Conservation (phyloP, 2,329 filamentous ascomycete species). For the Basipetospora chlamydospora region DNA sequence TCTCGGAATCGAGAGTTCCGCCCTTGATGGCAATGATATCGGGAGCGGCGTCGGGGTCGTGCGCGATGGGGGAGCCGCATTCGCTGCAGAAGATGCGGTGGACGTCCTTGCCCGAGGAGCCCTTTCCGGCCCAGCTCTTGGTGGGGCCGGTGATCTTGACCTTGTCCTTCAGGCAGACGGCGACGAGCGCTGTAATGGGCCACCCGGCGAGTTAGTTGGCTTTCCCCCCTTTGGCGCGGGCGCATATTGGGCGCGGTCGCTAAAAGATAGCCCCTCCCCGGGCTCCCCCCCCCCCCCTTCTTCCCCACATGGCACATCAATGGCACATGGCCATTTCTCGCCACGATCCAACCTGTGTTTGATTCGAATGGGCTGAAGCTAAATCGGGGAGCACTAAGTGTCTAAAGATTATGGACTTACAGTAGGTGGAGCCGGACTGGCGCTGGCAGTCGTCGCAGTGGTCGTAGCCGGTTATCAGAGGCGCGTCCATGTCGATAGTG, state of each 20-base stretch:
- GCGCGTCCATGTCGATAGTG: conserved; percentile 36
- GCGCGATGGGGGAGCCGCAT: conserved; percentile 55
- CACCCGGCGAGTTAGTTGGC: no score
- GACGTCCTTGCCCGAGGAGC: conserved; percentile 45
- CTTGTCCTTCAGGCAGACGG: conserved; percentile 51
- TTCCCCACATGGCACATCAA: no score
- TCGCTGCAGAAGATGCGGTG: conserved; percentile 57
- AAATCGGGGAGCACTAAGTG: no score
- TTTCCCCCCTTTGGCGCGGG: no score
- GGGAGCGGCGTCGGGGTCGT: conserved; percentile 56
- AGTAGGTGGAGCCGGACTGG: conserved; percentile 55
- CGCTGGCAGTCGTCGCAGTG: conserved; percentile 63
- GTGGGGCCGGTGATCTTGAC: conserved; percentile 46
- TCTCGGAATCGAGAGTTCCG: conserved; percentile 45
- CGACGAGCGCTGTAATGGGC: conserved; percentile 41
- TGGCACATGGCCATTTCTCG: no score
- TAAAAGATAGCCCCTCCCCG: no score
- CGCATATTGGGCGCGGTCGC: no score
- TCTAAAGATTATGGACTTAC: conserved; percentile 30
- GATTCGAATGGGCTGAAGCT: no score
- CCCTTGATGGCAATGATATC: conserved; percentile 57
- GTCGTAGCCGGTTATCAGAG: conserved; percentile 44
- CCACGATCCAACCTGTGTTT: no score
- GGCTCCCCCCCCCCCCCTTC: no score
- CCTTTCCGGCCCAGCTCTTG: conserved; percentile 49